These are phyloP conservation scores for Ramaria sp. DNA, from an alignment of 768 basidiomycete species.

Conservation along the genomic window DNA sequence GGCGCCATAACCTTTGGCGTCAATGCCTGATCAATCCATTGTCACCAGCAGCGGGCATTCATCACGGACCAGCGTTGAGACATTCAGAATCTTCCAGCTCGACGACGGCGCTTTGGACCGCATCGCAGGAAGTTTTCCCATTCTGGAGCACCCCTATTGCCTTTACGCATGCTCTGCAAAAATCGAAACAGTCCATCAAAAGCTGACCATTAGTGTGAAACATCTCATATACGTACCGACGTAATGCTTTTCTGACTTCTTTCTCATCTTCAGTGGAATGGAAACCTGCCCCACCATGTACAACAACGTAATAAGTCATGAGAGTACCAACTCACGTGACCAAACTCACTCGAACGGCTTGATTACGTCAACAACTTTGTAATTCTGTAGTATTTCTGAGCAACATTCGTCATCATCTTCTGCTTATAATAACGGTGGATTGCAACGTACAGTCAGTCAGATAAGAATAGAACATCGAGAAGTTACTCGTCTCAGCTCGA, in stretches of 20 bases:
- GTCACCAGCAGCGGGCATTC: background rate
- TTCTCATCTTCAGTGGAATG: constrained; percentile 39
- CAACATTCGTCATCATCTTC: background rate
- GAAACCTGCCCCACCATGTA: constrained; percentile 74
- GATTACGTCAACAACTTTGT: background rate
- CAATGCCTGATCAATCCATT: background rate
- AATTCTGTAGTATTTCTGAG: background rate
- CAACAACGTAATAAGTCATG: constrained; percentile 30
- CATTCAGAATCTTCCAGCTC: constrained; percentile 54
- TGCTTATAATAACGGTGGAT: background rate
- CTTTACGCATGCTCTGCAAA: constrained; percentile 39
- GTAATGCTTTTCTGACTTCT: constrained; percentile 43
- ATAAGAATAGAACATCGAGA: too few species aligned
- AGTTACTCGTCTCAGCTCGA: too few species aligned
- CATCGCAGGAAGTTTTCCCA: constrained; percentile 25
- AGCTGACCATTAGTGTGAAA: background rate
- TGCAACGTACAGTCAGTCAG: too few species aligned
- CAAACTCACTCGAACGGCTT: background rate
- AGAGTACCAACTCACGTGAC: background rate
- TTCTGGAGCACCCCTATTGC: constrained; percentile 22
- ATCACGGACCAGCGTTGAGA: constrained; percentile 54
- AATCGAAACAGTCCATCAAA: background rate
- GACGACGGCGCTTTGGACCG: constrained; percentile 43
- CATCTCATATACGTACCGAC: constrained; percentile 29
- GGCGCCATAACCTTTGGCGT: constrained; percentile 54